These are phyloP conservation scores for Colletotrichum sp. DNA, from an alignment of 2,329 filamentous ascomycete genomes.

Conservation along the genomic window DNA sequence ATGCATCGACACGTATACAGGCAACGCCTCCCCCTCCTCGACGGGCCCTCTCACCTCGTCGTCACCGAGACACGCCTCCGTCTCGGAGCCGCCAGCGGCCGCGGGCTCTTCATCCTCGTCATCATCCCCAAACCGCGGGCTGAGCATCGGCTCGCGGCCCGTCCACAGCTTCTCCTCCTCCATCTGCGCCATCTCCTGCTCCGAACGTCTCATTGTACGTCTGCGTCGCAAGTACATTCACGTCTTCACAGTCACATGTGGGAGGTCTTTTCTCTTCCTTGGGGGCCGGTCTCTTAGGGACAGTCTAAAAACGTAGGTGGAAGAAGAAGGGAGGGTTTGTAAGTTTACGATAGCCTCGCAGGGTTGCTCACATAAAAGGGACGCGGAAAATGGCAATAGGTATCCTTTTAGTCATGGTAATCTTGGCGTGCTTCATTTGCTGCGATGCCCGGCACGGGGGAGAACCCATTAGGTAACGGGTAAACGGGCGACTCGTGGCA, in stretches of 20 bases:
- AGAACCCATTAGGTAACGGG: conserved; percentile 13
- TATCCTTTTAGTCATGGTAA: conserved; percentile 15
- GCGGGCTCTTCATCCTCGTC: not conserved
- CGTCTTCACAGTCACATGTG: not conserved
- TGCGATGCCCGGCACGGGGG: conserved; percentile 9
- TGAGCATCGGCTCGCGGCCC: not conserved
- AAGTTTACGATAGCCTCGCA: not conserved
- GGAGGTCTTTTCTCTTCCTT: not conserved
- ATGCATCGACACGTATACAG: conserved; percentile 18
- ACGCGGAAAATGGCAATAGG: not conserved
- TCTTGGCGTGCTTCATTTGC: conserved; percentile 11
- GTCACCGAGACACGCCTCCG: conserved; percentile 14
- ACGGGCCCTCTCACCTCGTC: not conserved
- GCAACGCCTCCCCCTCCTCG: not conserved
- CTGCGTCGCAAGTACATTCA: conserved; percentile 20
- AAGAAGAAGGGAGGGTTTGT: not conserved
- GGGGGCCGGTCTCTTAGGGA: not conserved
- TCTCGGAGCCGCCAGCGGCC: conserved; percentile 9
- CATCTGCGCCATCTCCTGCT: not conserved
- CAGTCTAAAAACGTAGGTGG: not conserved
- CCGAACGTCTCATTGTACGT: conserved; percentile 8
- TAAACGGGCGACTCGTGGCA: not conserved
- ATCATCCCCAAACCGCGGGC: not conserved
- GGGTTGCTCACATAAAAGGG: not conserved
- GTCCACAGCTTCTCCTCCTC: conserved; percentile 14